Evolutionary conservation across 768 basidiomycete species (phyloP), one percentile per base, ranked within the genome.

Genomic region (Boletus sp.): DNA sequence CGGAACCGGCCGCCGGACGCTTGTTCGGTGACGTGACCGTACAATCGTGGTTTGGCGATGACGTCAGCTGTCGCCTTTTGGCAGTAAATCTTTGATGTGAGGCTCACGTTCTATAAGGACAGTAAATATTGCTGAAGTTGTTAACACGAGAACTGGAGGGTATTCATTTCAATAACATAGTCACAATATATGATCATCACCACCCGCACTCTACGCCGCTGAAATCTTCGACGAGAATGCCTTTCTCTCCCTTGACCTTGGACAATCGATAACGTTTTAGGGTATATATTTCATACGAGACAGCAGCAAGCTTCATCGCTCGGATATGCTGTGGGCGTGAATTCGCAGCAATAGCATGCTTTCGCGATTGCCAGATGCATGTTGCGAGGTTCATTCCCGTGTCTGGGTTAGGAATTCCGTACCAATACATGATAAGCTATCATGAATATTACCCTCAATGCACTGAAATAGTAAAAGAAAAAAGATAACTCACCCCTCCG

Each of bases 331-430:
- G 80, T 14, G 92, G 92, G 7, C 86, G 81, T 0, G 84, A 82
- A 62, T 85, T 92, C 1, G 94, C 94, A 4, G 84, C 85, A 29
- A 86, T 74, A 5, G 95, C 96, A 58, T 94, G 89, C 62, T 81
- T 81, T 7, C 94, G 85, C 41, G 89, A 92, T 73, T 90, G 87
- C 95, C 96, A 98, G 41, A 98, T 88, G 75, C 95, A 98, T 17
- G 94, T 97, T 8, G 95, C 94, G 52, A 97, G 83, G 71, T 98
- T 98, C 73, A 90, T 77, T 2, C 93, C 86, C 0, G 90, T 89
- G 37, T 77, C 69, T 48, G 80, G 80, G 62, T 91, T 76, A 1
- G 94, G 94, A 32, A 87, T 80, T 10, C 94, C 94, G 64, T 94
- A 95, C 95, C 96, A 98, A 71, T 98, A 98, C 69, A 95, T 77